Base-by-base conservation (phyloP, 768 basidiomycete genomes). In the Auriscalpium vulgare region DNA sequence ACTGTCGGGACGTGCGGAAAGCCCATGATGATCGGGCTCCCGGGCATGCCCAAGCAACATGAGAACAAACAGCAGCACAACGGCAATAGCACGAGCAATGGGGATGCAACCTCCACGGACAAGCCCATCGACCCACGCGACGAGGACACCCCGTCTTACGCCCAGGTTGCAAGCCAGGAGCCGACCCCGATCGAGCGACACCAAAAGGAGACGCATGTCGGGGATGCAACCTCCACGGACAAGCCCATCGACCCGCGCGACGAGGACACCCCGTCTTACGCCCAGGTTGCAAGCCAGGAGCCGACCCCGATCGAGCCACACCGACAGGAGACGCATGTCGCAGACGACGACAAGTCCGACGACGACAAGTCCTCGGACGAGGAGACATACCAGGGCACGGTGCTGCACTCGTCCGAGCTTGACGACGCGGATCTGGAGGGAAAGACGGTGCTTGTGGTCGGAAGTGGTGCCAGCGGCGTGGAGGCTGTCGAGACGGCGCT, bases 381-480 rank as follows among this genome's bases (percentile, higher is more conserved):
- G 4, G 65, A 70, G 23, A 44, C 57, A 8, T 78, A 73, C 59
- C 59, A 56, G 14, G 73, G 74, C 9, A 68, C 69, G 1, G 69
- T 80, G 9, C 37, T 74, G 1, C 79, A 82, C 59, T 81, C 80
- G 2, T 77, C 76, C 0, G 67, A 78, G 56, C 71, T 80, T 5
- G 79, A 80, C 57, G 65, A 66, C 7, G 61, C 64, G 14, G 68
- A 73, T 19, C 66, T 73, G 9, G 66, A 67, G 14, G 76, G 71
- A 1, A 77, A 77, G 63, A 70, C 64, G 19, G 71, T 80, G 2
- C 72, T 76, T 11, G 71, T 80, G 3, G 70, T 80, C 37, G 77
- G 78, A 0, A 76, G 78, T 43, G 82, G 82, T 0, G 83, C 84
- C 0, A 79, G 74, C 44, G 78, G 76, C 2, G 78, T 80, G 23